Conservation (phyloP, 495 filamentous ascomycete species). For the Hyaloscypha hepaticicola region DNA sequence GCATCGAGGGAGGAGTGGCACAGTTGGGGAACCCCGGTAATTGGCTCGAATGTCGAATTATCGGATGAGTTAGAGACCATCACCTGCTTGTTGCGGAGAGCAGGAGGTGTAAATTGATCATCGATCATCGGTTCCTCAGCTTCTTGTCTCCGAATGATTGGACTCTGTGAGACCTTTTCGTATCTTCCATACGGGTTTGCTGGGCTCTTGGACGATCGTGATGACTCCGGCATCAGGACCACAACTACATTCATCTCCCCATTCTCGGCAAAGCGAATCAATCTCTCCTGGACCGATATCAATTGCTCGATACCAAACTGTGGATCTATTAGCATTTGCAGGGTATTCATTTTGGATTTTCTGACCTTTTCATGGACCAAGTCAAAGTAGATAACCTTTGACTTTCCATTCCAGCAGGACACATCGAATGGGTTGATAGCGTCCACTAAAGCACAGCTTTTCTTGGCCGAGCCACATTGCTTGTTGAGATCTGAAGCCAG, state of each 20-base stretch:
- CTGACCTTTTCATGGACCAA: conserved; percentile 16
- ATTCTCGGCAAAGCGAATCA: conserved; percentile 23
- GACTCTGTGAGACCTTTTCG: conserved; percentile 20
- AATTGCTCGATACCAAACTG: conserved; percentile 16
- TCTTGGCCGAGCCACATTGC: conserved; percentile 21
- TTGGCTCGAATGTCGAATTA: conserved; percentile 9
- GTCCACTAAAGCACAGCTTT: conserved; percentile 40
- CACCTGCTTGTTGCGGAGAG: conserved; percentile 10
- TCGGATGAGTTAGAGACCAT: conserved; percentile 1
- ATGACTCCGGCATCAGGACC: conserved; percentile 28
- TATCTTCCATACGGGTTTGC: conserved; percentile 28
- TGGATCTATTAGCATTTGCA: neutral
- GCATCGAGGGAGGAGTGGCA: conserved; percentile 64
- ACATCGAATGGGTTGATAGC: conserved; percentile 42
- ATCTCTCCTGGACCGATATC: conserved; percentile 14
- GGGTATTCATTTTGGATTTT: neutral
- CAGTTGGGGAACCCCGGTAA: conserved; percentile 27
- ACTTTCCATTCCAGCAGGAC: conserved; percentile 46
- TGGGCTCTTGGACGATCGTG: conserved; percentile 10
- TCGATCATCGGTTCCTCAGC: conserved; percentile 27
- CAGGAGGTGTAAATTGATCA: neutral
- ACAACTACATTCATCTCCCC: conserved; percentile 26
- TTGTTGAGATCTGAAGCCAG: conserved; percentile 35
- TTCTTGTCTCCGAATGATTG: conserved; percentile 20
- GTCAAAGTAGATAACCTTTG: conserved; percentile 37